Conservation (phyloP, 2,329 filamentous ascomycete species). For the Clonostachys sp. region DNA sequence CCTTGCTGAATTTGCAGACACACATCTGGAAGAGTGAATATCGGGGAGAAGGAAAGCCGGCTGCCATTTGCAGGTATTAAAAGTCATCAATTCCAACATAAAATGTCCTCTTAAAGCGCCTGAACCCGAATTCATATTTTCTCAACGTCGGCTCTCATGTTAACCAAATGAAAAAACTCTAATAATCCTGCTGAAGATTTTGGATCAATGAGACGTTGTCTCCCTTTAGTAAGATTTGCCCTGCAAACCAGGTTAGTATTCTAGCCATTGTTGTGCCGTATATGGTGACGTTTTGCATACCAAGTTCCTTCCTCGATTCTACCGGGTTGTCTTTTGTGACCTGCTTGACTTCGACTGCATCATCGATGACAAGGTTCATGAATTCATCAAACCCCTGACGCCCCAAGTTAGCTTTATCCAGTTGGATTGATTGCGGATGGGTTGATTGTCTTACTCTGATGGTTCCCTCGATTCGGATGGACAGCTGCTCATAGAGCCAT, state of each 20-base stretch:
- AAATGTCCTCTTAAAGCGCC: no score
- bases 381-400: slow-evolving; percentile 93
- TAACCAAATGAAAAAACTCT: slow-evolving; percentile 10
- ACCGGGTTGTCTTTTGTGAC: slow-evolving; percentile 72
- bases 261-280: neutral
- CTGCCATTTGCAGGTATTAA: no score
- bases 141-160: slow-evolving; percentile 12
- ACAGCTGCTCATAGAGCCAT: slow-evolving; percentile 96
- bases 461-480: slow-evolving; percentile 91
- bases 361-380: slow-evolving; percentile 97
- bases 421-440: neutral
- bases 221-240: slow-evolving; percentile 82
- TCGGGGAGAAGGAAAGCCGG: no score
- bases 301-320: slow-evolving; percentile 73
- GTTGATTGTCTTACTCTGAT: slow-evolving; percentile 68
- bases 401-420: neutral
- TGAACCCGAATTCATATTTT: neutral
- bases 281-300: slow-evolving; percentile 39
- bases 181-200: slow-evolving; percentile 15
- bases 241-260: slow-evolving; percentile 36
- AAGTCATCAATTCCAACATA: no score
- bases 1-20: no score
- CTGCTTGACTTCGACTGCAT: slow-evolving; percentile 87
- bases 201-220: slow-evolving; percentile 86
- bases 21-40: no score